Conservation (phyloP, 352 stramenopile genomes). For the Thalassiosira oceanica region DNA sequence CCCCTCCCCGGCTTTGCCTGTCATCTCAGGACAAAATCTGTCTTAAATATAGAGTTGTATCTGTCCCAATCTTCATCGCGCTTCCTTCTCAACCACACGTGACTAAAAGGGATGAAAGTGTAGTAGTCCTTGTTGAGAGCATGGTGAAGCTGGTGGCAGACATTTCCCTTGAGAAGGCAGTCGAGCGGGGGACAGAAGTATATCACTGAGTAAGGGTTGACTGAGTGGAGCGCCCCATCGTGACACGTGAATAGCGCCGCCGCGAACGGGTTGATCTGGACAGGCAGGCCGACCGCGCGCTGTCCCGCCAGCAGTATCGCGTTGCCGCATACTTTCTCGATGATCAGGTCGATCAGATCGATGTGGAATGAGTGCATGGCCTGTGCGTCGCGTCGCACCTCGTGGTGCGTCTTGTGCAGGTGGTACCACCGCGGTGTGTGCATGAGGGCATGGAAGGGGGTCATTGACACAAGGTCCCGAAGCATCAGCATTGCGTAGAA, state of each 20-base stretch:
- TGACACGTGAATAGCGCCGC: background rate
- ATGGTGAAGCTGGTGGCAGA: conserved; percentile 10
- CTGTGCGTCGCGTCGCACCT: conserved; percentile 1
- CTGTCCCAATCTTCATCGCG: background rate
- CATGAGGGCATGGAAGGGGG: conserved; percentile 1
- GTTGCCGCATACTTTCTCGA: conserved; percentile 4
- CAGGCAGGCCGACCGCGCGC: background rate
- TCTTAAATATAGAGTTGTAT: background rate
- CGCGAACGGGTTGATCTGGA: background rate
- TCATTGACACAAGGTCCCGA: background rate
- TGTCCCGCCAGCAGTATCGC: conserved; percentile 1
- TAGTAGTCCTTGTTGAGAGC: conserved; percentile 2
- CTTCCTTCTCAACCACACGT: background rate
- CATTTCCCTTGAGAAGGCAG: conserved; percentile 3
- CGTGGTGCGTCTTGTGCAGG: conserved; percentile 6
- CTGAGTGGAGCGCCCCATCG: conserved; percentile 8
- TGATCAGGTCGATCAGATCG: conserved; percentile 1
- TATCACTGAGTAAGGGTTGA: conserved; percentile 15
- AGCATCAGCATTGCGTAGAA: background rate
- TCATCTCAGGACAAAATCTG: background rate
- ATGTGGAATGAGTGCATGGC: conserved; percentile 15
- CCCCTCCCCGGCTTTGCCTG: too few relatives aligned
- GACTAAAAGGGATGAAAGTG: background rate
- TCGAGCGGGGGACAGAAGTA: conserved; percentile 14
- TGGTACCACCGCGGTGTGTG: background rate